phyloP scores from a whole-genome alignment of 2,329 filamentous ascomycete species.

The Colletotrichum musae region DNA sequence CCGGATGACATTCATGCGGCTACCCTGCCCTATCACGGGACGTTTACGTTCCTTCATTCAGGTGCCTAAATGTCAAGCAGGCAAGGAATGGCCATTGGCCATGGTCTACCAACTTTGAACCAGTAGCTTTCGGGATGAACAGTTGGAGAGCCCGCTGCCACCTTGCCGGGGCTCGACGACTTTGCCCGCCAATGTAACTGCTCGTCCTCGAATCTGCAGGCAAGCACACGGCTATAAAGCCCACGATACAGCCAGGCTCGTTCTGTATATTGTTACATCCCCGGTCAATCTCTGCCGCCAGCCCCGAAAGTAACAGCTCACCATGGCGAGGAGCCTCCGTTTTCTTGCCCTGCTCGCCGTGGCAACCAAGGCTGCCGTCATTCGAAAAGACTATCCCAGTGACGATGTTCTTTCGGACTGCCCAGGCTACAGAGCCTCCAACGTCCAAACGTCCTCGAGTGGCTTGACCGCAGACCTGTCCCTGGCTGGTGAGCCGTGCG shows the following conservation, averaged over 20 bases:
- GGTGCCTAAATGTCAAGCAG: too few species aligned
- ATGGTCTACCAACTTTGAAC: neutral
- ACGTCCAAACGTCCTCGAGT: constrained; percentile 65
- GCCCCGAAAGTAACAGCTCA: neutral
- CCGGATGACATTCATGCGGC: constrained; percentile 32
- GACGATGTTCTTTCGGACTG: constrained; percentile 33
- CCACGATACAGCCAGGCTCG: constrained; percentile 1
- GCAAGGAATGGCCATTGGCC: too few species aligned
- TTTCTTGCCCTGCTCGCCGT: constrained; percentile 27
- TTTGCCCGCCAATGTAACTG: constrained; percentile 18
- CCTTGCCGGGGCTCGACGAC: constrained; percentile 10
- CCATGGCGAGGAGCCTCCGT: constrained; percentile 33
- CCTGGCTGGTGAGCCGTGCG: constrained; percentile 45
- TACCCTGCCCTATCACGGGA: constrained; percentile 11
- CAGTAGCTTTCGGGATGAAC: constrained; percentile 23
- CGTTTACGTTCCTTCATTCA: constrained; percentile 2
- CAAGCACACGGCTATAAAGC: constrained; percentile 21
- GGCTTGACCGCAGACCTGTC: constrained; percentile 65
- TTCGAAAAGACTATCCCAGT: constrained; percentile 35
- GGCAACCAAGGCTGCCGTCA: constrained; percentile 32
- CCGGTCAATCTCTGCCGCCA: constrained; percentile 8
- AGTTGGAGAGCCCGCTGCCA: constrained; percentile 22
- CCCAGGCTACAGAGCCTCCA: constrained; percentile 67
- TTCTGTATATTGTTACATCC: neutral
- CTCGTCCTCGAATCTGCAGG: constrained; percentile 15